Base-by-base conservation (phyloP, 78 protist genomes). In the Diacronema lutheri region DNA sequence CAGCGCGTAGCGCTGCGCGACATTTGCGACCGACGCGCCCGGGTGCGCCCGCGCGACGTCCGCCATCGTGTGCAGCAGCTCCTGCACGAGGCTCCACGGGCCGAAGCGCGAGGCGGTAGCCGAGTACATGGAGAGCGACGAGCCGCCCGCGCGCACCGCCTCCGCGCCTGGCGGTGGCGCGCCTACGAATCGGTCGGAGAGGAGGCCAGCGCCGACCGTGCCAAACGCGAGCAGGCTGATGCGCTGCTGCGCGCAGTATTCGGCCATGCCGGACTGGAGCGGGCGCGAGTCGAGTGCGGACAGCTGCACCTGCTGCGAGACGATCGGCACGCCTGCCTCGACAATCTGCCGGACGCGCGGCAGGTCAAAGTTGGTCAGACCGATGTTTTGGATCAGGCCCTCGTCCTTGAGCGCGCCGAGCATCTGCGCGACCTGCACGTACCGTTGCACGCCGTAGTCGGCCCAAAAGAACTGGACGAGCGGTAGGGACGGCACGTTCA, bases 231-330 rank as follows among this genome's bases (percentile, higher is more conserved):
- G 33, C 19, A 73, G 1, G 21, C 9, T 19, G 21, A 73, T 73
- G 57, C 14, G 10, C 50, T 41, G 2, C 33, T 13, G 29, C 16
- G 44, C 12, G 80, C 80, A 73, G 57, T 44, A 73, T 4, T 21
- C 31, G 20, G 56, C 58, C 80, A 73, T 44, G 20, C 50, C 50
- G 33, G 21, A 29, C 46, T 73, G 40, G 25, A 61, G 23, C 33
- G 80, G 80, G 12, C 80, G 80, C 57, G 29, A 40, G 57, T 73
- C 80, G 19, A 73, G 13, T 16, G 35, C 29, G n/a, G 41, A 29
- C 57, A 29, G 33, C 57, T 73, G 80, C 57, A 73, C 80, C 80
- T 73, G 80, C 11, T 73, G 13, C 33, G 56, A 40, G 37, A 73
- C 80, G 26, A 73, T 11, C 61, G 50, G 50, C 14, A 73, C 57